A percentile compares a stretch with the other conserved stretches of the same genome.
These are phyloP conservation scores for Amesomyces nigricolor DNA, from an alignment of 2,329 filamentous ascomycete genomes.

Conservation along the genomic window DNA sequence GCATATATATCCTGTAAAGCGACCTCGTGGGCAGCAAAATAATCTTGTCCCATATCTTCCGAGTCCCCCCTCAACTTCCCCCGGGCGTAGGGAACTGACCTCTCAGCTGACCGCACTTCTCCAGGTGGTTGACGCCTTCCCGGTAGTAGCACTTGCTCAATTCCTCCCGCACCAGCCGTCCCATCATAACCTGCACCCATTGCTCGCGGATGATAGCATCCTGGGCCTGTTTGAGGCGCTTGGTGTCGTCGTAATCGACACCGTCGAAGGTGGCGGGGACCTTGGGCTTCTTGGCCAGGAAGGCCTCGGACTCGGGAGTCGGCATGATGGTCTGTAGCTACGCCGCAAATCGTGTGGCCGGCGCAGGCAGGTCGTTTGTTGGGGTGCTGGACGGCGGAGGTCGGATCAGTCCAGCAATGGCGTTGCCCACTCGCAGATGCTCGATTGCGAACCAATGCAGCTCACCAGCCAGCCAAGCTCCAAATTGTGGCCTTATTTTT, in stretches of 20 bases:
- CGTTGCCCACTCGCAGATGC: constrained; percentile 6
- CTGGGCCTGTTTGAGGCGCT: constrained; percentile 73
- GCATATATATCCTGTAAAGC: background rate
- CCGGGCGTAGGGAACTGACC: constrained; percentile 49
- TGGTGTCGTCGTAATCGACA: constrained; percentile 80
- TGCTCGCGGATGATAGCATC: constrained; percentile 79
- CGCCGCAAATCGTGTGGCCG: constrained; percentile 1
- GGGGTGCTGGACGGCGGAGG: constrained; percentile 15
- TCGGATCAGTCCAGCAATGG: constrained; percentile 13
- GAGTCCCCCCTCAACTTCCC: background rate
- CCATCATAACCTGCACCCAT: constrained; percentile 89
- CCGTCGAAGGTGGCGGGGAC: constrained; percentile 80
- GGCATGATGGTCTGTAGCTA: constrained; percentile 52
- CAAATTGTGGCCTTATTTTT: constrained; percentile 13
- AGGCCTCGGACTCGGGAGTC: constrained; percentile 74
- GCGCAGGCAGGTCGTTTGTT: constrained; percentile 8
- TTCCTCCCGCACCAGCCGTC: constrained; percentile 73
- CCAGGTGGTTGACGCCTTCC: constrained; percentile 81
- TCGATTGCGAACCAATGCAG: constrained; percentile 9
- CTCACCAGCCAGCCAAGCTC: constrained; percentile 14
- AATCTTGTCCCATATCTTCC: background rate
- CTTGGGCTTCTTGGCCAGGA: constrained; percentile 77
- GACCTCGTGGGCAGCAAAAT: too few species aligned
- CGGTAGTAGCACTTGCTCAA: constrained; percentile 79
- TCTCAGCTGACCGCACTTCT: constrained; percentile 78